Evolutionary conservation across 1,284 basidiomycete species (phyloP).

Genomic region (Fomes fomentarius): DNA sequence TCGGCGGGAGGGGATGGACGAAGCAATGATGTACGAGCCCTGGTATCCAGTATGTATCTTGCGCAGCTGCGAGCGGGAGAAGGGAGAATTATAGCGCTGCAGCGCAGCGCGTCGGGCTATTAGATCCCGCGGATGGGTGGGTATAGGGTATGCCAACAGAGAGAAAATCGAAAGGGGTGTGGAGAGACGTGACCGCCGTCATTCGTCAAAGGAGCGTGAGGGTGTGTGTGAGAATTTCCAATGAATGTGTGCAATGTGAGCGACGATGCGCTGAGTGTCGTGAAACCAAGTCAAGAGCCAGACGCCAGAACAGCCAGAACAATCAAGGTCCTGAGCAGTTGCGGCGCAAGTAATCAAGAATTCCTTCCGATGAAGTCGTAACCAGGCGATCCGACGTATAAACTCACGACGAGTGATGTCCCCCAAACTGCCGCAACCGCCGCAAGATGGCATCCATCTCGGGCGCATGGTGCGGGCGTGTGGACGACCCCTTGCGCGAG

Average conservation of each 20-base stretch:
- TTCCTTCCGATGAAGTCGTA: too few species aligned
- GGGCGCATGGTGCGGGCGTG: slow-evolving; percentile 17
- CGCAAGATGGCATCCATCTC: slow-evolving; percentile 32
- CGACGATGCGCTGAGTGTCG: too few species aligned
- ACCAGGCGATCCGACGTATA: too few species aligned
- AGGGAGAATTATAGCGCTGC: background rate
- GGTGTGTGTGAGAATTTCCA: too few species aligned
- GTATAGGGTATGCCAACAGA: background rate
- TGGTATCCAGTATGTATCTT: background rate
- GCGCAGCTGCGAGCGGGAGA: background rate
- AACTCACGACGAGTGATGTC: slow-evolving; percentile 9
- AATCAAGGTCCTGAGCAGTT: background rate
- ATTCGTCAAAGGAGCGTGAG: background rate
- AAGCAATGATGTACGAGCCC: background rate
- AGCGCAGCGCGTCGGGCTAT: background rate
- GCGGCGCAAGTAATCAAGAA: too few species aligned
- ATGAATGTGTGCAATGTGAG: too few species aligned
- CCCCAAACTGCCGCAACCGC: slow-evolving; percentile 29
- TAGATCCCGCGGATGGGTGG: too few species aligned
- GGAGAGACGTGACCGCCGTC: background rate
- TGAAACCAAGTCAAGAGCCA: background rate
- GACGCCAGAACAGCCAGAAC: too few species aligned
- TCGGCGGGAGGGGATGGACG: background rate
- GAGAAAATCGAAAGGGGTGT: background rate
- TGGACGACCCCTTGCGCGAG: slow-evolving; percentile 5